A percentile compares a stretch with the other conserved stretches of the same genome.
phyloP scores from a whole-genome alignment of 2,329 filamentous ascomycete genomes.

The Talaromyces sp. region DNA sequence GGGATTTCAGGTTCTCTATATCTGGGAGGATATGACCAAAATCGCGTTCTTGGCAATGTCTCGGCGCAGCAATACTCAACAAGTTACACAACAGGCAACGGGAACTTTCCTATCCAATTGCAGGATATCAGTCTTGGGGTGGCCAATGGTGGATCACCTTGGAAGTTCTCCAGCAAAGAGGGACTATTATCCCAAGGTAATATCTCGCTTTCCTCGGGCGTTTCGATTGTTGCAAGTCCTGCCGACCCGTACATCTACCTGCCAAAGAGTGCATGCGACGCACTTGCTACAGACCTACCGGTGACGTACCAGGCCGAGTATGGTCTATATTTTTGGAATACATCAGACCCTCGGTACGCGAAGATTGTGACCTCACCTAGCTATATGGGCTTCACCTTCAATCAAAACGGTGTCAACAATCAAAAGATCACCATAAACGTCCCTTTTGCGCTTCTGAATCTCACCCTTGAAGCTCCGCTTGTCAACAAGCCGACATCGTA shows the following conservation, averaged over 20 bases:
- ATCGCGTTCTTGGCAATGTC: too few relatives aligned
- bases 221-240: not conserved
- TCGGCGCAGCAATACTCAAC: too few relatives aligned
- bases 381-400: not conserved
- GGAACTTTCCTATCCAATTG: not conserved
- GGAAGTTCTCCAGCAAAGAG: not conserved
- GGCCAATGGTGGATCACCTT: not conserved
- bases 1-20: too few relatives aligned
- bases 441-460: constrained; percentile 19
- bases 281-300: constrained; percentile 33
- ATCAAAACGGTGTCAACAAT: not conserved
- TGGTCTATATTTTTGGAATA: not conserved
- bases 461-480: constrained; percentile 17
- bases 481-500: constrained; percentile 14
- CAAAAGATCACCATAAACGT: constrained; percentile 18
- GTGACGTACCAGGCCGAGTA: constrained; percentile 17
- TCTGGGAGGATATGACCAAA: too few relatives aligned
- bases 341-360: not conserved
- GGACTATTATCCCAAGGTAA: not conserved
- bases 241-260: constrained; percentile 34
- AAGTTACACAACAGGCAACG: too few relatives aligned
- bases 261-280: constrained; percentile 37
- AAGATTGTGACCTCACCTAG: not conserved
- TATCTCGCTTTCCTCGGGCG: not conserved
- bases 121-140: not conserved